These are phyloP conservation scores for Dimocarpus longan DNA, from an alignment of 345 rosid genomes.

Conservation along the genomic window DNA sequence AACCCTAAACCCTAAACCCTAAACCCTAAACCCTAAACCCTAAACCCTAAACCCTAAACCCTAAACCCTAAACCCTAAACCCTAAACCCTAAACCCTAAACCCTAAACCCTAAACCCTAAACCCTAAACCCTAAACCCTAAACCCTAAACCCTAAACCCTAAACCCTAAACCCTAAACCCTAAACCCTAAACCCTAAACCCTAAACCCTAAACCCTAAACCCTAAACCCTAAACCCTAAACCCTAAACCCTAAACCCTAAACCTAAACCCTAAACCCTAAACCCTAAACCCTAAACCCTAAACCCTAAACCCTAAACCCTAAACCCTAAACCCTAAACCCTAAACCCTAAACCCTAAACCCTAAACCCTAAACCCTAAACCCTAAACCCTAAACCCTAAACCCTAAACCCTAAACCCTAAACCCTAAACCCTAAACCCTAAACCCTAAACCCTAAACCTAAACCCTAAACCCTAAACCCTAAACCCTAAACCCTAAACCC, in stretches of 20 bases:
- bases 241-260: slow-evolving; percentile 20
- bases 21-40: slow-evolving; percentile 1
- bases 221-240: slow-evolving; percentile 21
- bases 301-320: slow-evolving; percentile 21
- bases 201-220: slow-evolving; percentile 20
- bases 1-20: neutral
- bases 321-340: slow-evolving; percentile 25
- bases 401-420: slow-evolving; percentile 14
- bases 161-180: slow-evolving; percentile 13
- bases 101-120: slow-evolving; percentile 7
- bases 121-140: slow-evolving; percentile 1
- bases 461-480: slow-evolving; percentile 14
- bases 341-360: slow-evolving; percentile 29
- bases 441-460: slow-evolving; percentile 11
- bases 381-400: slow-evolving; percentile 21
- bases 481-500: slow-evolving; percentile 15
- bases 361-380: slow-evolving; percentile 29
- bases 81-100: slow-evolving; percentile 11
- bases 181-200: slow-evolving; percentile 15
- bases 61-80: neutral
- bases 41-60: neutral
- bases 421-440: slow-evolving; percentile 21
- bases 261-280: slow-evolving; percentile 12
- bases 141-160: slow-evolving; percentile 3
- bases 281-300: slow-evolving; percentile 20